These are phyloP conservation scores for Russula griseocarnosa DNA, from an alignment of 768 basidiomycete species.

Conservation along the genomic window DNA sequence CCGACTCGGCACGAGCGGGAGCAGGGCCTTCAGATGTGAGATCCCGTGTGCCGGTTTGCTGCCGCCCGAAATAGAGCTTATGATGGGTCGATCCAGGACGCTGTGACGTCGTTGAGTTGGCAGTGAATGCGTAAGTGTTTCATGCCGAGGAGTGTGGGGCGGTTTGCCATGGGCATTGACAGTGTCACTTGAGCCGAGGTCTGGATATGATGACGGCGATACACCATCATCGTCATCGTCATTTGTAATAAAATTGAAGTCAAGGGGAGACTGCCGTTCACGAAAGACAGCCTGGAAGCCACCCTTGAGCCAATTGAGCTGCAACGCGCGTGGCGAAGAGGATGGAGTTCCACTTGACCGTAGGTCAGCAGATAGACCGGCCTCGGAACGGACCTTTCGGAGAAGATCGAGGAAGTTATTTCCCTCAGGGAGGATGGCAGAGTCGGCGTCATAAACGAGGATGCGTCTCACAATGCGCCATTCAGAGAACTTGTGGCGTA, in stretches of 20 bases:
- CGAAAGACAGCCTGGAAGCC: no score
- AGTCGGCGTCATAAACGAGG: slow-evolving; percentile 84
- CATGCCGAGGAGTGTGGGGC: slow-evolving; percentile 44
- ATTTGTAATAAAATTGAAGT: slow-evolving; percentile 46
- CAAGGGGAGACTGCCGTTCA: slow-evolving; percentile 47
- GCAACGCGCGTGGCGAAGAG: slow-evolving; percentile 32
- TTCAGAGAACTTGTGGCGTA: slow-evolving; percentile 54
- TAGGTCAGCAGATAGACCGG: slow-evolving; percentile 35
- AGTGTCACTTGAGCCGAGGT: slow-evolving; percentile 10
- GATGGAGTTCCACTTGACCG: slow-evolving; percentile 3
- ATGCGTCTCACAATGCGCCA: slow-evolving; percentile 62
- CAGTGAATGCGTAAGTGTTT: slow-evolving; percentile 60
- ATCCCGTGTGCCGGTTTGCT: no score
- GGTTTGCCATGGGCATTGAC: slow-evolving; percentile 16
- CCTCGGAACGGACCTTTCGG: slow-evolving; percentile 64
- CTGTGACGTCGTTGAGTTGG: slow-evolving; percentile 41
- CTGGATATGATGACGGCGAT: slow-evolving; percentile 25
- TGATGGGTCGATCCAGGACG: no score
- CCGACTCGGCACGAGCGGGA: no score
- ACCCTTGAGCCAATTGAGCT: no score
- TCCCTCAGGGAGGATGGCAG: slow-evolving; percentile 52
- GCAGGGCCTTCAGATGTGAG: no score
- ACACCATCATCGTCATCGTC: slow-evolving; percentile 37
- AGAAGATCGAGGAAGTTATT: slow-evolving; percentile 70
- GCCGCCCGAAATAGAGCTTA: no score